Base-by-base conservation (phyloP, 257 asterid genomes). In the Solanum ossicruentum region DNA sequence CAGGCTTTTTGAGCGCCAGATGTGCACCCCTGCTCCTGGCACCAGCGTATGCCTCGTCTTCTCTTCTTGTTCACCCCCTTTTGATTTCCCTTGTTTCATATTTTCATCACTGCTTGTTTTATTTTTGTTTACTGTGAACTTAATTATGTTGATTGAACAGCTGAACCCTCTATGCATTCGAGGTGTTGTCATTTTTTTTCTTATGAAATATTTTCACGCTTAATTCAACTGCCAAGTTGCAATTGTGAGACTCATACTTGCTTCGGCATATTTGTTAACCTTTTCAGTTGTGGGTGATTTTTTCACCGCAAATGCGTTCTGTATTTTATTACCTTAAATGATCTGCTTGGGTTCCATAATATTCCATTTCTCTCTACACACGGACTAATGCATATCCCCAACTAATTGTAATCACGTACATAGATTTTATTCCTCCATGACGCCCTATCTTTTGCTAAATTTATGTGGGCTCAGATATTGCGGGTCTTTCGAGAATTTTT, bases 1-100 rank as follows among this genome's bases (percentile, higher is more conserved):
- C 90, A 91, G 99, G 91, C 87, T 97, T 85, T 97, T 97, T 91
- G 92, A 94, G 93, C 99, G 99, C 90, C 98, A 97, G 94, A 94
- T 94, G 90, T 90, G 90, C 67, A 87, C 91, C 83, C 98, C 99
- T 85, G 91, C 95, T 90, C 98, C 99, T 85, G 98, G 98, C 87
- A 93, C 99, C 89, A 88, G 92, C 81, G 98, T 97, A 95, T 47
- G 88, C 83, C 83, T 28, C 70, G 45, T 41, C 65, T 58, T 26
- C 65, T 54, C 84, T 55, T 75, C 36, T 58, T 78, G 82, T 78
- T 16, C 16, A 80, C 26, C 12, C 78, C 12, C 78, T 57, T n/a
- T 61, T 61, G 10, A 10, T 9, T 23, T n/a, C 69, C 43, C n/a
- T 20, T 5, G 54, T 56, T 39, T 55, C 45, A 39, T 83, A 16